phyloP scores from a whole-genome alignment of 306 rosid species.

The Cucurbita moschata region DNA sequence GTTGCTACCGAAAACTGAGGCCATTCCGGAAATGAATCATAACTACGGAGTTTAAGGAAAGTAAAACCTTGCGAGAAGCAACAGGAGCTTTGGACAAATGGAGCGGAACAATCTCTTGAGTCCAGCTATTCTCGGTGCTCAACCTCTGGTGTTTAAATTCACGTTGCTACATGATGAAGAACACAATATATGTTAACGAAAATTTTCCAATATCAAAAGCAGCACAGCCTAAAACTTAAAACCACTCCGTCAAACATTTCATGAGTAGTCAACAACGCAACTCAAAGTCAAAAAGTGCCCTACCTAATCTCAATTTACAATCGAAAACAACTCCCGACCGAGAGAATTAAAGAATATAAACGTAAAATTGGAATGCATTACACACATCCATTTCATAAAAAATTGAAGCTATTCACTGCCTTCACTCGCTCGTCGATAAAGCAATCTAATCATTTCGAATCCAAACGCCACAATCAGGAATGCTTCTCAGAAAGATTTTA shows the following conservation, averaged over 20 bases:
- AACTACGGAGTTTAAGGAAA: constrained; percentile 5
- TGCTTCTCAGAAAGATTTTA: background rate
- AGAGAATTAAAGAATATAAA: background rate
- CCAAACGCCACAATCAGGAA: background rate
- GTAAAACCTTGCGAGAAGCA: constrained; percentile 62
- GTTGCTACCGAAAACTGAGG: background rate
- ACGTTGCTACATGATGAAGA: constrained; percentile 34
- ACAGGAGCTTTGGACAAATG: constrained; percentile 42
- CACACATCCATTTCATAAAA: background rate
- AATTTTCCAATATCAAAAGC: background rate
- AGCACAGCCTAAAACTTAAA: background rate
- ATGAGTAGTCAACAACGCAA: background rate
- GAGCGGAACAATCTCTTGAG: constrained; percentile 55
- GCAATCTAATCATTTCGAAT: background rate
- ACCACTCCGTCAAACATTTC: background rate
- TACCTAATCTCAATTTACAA: background rate
- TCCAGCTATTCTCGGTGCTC: constrained; percentile 60
- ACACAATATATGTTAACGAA: background rate
- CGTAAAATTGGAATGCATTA: background rate
- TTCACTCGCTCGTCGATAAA: background rate
- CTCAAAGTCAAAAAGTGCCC: constrained; percentile 4
- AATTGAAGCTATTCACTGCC: background rate
- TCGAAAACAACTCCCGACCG: background rate
- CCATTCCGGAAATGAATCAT: background rate
- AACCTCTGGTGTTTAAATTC: constrained; percentile 33